phyloP scores from a whole-genome alignment of 306 rosid genomes.

The Hippophae tibetana region DNA sequence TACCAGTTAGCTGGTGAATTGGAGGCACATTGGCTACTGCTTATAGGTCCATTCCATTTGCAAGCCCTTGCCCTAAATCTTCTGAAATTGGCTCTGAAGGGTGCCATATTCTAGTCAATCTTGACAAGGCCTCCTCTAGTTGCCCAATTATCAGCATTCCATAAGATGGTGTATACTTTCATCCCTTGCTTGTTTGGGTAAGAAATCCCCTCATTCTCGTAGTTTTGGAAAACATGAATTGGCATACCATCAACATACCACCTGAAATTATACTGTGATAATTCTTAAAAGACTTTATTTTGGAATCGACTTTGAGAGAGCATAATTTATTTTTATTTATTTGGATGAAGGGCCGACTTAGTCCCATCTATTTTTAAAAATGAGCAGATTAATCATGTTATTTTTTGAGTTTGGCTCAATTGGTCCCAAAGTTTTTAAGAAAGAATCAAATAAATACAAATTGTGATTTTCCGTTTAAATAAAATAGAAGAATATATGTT shows the following conservation, averaged over 20 bases:
- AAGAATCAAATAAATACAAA: no score
- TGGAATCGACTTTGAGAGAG: no score
- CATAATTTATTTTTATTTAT: no score
- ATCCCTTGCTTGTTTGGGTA: slow-evolving; percentile 79
- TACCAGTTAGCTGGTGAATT: slow-evolving; percentile 52
- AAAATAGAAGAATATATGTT: no score
- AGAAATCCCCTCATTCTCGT: slow-evolving; percentile 40
- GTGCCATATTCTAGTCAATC: slow-evolving; percentile 58
- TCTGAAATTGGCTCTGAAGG: slow-evolving; percentile 44
- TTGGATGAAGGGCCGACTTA: no score
- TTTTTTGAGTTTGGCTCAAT: no score
- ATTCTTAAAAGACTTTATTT: slow-evolving; percentile 1
- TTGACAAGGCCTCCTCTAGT: slow-evolving; percentile 69
- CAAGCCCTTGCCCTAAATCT: slow-evolving; percentile 70
- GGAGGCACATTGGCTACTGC: slow-evolving; percentile 46
- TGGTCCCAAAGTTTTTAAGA: no score
- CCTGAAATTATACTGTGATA: slow-evolving; percentile 27
- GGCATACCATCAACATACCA: slow-evolving; percentile 73
- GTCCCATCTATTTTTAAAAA: no score
- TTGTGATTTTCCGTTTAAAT: no score
- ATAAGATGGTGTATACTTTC: slow-evolving; percentile 57
- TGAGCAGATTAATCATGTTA: no score
- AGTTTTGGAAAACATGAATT: slow-evolving; percentile 64
- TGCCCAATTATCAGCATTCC: slow-evolving; percentile 81
- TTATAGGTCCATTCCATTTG: slow-evolving; percentile 48